Evolutionary conservation across 2,329 filamentous ascomycete genomes (phyloP).

Genomic region (Penicillium occitanis): DNA sequence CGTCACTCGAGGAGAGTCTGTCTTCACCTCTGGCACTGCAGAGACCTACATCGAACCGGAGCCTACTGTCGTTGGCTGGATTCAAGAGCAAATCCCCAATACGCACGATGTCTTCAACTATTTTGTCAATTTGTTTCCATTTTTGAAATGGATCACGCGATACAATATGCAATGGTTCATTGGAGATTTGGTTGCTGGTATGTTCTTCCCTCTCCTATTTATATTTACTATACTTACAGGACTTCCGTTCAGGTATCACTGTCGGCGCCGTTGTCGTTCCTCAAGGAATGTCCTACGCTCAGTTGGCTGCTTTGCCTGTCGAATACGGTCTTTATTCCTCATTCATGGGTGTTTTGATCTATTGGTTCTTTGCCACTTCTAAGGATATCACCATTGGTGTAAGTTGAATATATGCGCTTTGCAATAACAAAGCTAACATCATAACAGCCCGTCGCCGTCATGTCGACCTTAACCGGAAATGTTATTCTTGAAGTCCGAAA

Average conservation of each 20-base stretch:
- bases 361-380: conserved; percentile 97
- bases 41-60: conserved; percentile 82
- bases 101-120: conserved; percentile 60
- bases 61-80: conserved; percentile 72
- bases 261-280: conserved; percentile 84
- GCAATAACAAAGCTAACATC: conserved; percentile 4
- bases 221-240: not conserved
- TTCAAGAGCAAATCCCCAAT: conserved; percentile 64
- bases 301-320: conserved; percentile 73
- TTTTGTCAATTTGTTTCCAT: conserved; percentile 74
- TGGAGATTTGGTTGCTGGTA: conserved; percentile 86
- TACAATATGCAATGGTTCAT: conserved; percentile 89
- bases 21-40: conserved; percentile 69
- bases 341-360: conserved; percentile 91
- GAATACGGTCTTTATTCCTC: conserved; percentile 92
- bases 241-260: conserved; percentile 56
- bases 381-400: conserved; percentile 98
- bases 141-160: conserved; percentile 78
- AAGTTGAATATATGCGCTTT: conserved; percentile 41
- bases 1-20: conserved; percentile 74
- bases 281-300: conserved; percentile 93
- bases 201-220: conserved; percentile 30
- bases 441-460: conserved; percentile 80
- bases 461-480: conserved; percentile 86
- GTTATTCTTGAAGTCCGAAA: conserved; percentile 67